Evolutionary conservation across 768 basidiomycete species (phyloP).

Genomic region (Trametopsis cervina): DNA sequence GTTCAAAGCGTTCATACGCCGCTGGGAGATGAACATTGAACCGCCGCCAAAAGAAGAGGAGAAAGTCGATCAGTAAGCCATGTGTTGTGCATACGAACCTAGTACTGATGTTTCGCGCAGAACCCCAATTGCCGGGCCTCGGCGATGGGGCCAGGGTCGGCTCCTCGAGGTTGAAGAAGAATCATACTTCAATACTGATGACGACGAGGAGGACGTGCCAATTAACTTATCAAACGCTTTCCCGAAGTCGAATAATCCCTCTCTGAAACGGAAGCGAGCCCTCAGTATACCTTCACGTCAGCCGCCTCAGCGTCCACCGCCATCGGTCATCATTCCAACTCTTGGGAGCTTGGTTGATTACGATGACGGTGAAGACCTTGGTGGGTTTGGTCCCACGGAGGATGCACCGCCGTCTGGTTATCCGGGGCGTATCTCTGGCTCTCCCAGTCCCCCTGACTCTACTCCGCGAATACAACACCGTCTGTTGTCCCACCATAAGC

Average conservation of each 20-base stretch:
- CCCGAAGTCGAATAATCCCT: slow-evolving; percentile 10
- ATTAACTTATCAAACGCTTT: slow-evolving; percentile 22
- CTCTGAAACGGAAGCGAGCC: slow-evolving; percentile 45
- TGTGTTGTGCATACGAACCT: no score
- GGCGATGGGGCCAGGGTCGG: slow-evolving; percentile 33
- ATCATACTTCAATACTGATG: slow-evolving; percentile 87
- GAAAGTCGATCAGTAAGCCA: slow-evolving; percentile 26
- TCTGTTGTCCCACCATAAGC: slow-evolving; percentile 19
- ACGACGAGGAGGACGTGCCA: slow-evolving; percentile 43
- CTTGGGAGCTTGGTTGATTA: slow-evolving; percentile 70
- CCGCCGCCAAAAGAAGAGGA: slow-evolving; percentile 50
- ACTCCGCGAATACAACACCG: slow-evolving; percentile 32
- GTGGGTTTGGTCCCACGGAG: slow-evolving; percentile 10
- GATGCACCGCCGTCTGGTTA: slow-evolving; percentile 7
- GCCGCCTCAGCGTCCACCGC: slow-evolving; percentile 14
- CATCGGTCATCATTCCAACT: slow-evolving; percentile 41
- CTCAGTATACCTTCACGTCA: slow-evolving; percentile 14
- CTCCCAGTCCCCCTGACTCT: slow-evolving; percentile 12
- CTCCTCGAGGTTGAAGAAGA: slow-evolving; percentile 76
- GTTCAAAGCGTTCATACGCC: slow-evolving; percentile 65
- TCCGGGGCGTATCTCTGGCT: not conserved
- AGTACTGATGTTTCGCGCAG: no score
- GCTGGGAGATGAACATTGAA: slow-evolving; percentile 92
- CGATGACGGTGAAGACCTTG: slow-evolving; percentile 57
- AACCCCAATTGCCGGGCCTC: slow-evolving; percentile 12